These are phyloP conservation scores for Fusarium sp. DNA, from an alignment of 2,329 filamentous ascomycete genomes.

Conservation along the genomic window DNA sequence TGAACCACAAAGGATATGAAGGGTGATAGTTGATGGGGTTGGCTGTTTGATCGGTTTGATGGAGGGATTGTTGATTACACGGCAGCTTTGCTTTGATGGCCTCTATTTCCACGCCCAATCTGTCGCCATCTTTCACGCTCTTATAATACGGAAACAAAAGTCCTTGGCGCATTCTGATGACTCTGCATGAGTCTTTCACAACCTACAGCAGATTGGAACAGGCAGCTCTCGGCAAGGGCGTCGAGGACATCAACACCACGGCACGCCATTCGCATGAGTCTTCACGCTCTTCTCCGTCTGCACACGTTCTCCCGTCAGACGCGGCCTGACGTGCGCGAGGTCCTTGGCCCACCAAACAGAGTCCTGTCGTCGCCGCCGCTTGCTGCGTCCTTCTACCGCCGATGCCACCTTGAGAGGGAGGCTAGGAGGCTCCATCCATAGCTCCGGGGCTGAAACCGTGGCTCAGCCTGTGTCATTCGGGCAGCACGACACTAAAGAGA, in stretches of 20 bases:
- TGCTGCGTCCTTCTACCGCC: constrained; percentile 15
- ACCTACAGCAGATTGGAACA: neutral
- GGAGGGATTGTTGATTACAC: constrained; percentile 24
- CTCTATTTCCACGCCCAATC: constrained; percentile 6
- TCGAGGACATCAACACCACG: constrained; percentile 1
- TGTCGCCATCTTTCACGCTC: constrained; percentile 22
- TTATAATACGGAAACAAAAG: neutral
- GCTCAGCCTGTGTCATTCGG: constrained; percentile 40
- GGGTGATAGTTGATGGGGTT: constrained; percentile 34
- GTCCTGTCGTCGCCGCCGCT: constrained; percentile 24
- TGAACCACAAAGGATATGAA: constrained; percentile 24
- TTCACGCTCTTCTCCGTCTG: constrained; percentile 4
- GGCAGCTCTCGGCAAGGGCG: constrained; percentile 1
- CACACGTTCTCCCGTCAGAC: constrained; percentile 15
- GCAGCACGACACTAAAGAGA: constrained; percentile 28
- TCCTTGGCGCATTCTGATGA: neutral
- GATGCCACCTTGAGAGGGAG: constrained; percentile 24
- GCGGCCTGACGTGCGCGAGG: constrained; percentile 38
- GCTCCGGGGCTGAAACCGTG: constrained; percentile 43
- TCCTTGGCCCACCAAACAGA: constrained; percentile 34
- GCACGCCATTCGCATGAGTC: constrained; percentile 14
- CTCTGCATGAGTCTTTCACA: constrained; percentile 9
- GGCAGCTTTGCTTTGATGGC: neutral
- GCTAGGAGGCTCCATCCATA: constrained; percentile 21
- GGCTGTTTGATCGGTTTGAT: constrained; percentile 38